A percentile compares a stretch with the other conserved stretches of the same genome.
Evolutionary conservation across 2,329 filamentous ascomycete genomes (phyloP).

Genomic region (Diaporthe longicolla): DNA sequence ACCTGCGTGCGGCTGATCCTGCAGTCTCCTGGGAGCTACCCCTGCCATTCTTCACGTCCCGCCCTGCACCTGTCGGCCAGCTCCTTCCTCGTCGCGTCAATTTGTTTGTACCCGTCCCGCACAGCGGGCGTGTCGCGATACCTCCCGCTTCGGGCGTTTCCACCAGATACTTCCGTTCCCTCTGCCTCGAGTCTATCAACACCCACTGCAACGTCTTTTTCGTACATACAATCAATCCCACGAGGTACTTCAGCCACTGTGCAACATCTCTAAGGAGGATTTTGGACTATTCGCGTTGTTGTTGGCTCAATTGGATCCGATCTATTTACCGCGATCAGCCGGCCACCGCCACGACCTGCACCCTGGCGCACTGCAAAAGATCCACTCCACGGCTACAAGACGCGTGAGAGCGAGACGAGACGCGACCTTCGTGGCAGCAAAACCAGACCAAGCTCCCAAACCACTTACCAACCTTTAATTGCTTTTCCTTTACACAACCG

Average conservation of each 20-base stretch:
- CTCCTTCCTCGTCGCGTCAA: slow-evolving; percentile 27
- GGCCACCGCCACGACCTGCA: slow-evolving; percentile 19
- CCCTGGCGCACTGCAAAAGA: slow-evolving; percentile 16
- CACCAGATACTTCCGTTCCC: background rate
- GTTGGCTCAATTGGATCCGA: slow-evolving; percentile 16
- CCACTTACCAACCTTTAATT: slow-evolving; percentile 40
- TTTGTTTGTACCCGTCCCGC: slow-evolving; percentile 33
- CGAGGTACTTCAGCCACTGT: background rate
- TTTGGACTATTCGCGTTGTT: background rate
- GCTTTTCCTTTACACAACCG: slow-evolving; percentile 16
- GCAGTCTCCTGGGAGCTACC: slow-evolving; percentile 30
- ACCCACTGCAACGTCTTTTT: slow-evolving; percentile 17
- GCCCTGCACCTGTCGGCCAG: slow-evolving; percentile 20
- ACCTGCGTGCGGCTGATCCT: slow-evolving; percentile 26
- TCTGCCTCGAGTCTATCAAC: background rate
- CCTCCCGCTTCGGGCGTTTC: background rate
- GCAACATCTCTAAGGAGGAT: background rate
- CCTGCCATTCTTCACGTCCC: slow-evolving; percentile 33
- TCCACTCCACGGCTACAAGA: slow-evolving; percentile 19
- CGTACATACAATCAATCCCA: background rate
- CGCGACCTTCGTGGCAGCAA: slow-evolving; percentile 37
- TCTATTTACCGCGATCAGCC: slow-evolving; percentile 11
- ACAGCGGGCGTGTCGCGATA: slow-evolving; percentile 32
- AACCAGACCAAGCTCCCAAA: slow-evolving; percentile 39
- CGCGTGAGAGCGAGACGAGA: slow-evolving; percentile 37